Evolutionary conservation across 2,329 filamentous ascomycete genomes (phyloP), one percentile per base, ranked within the genome.

Genomic region (Blumeria graminis): DNA sequence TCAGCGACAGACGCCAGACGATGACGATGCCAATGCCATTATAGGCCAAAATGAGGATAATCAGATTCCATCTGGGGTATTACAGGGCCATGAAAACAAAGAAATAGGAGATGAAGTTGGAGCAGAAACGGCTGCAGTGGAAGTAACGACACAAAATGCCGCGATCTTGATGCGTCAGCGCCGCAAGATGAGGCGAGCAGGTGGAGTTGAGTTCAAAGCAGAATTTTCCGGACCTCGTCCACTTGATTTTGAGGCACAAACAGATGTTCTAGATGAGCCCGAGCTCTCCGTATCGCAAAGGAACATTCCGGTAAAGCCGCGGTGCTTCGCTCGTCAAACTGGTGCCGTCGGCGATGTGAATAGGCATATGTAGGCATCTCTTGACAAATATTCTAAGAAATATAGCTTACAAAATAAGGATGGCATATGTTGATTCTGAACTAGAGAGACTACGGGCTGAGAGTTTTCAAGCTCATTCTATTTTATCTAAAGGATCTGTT

Each of bases 371-470:
- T 4, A 28, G 4, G 22, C 4, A 28, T 28, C 22, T 28, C 22
- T n/a, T 43, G n/a, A 18, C 8, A 8, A n/a, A 43, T 43, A 43
- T 43, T 10, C 18, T 3, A 43, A 43, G 18, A n/a, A 18, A 43
- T 65, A 67, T 64, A 67, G 70, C 84, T 88, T 78, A 88, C 78
- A 71, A 72, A 76, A 74, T 72, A 79, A 88, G 84, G 83, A 82
- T 79, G 75, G 79, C 82, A 71, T 89, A 85, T 71, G 81, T 89
- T 87, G 84, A 88, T 73, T 81, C 83, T 63, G 80, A 83, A 69
- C 71, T 88, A 68, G 81, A 82, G 76, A 82, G 75, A 71, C 71
- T 76, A 55, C 57, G 57, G 50, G 35, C 48, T 55, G 22, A 52
- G 22, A 36, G 58, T 18, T 46, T 55, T 41, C 55, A 58, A 33